These are phyloP conservation scores for Gymnopilus dilepis DNA, from an alignment of 768 basidiomycete genomes.

Conservation along the genomic window DNA sequence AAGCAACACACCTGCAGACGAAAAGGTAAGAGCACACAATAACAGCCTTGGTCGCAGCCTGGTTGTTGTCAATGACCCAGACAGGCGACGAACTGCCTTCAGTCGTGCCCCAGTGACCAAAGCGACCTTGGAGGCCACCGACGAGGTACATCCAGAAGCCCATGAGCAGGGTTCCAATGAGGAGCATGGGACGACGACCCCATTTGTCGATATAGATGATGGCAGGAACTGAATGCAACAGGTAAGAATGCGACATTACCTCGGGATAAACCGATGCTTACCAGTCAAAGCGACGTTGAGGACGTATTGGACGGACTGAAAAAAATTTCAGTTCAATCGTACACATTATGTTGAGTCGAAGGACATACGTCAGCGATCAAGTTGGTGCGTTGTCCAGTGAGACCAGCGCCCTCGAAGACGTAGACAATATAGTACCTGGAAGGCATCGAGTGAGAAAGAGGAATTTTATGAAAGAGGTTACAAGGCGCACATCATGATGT, in stretches of 20 bases:
- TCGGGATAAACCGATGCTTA: slow-evolving; percentile 34
- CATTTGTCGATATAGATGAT: slow-evolving; percentile 76
- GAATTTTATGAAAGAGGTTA: no score
- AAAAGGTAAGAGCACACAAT: slow-evolving; percentile 82
- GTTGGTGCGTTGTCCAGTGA: slow-evolving; percentile 75
- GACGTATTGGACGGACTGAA: slow-evolving; percentile 71
- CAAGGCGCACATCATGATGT: slow-evolving; percentile 73
- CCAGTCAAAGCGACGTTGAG: slow-evolving; percentile 50
- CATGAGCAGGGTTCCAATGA: slow-evolving; percentile 70
- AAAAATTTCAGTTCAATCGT: not conserved
- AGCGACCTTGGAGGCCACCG: slow-evolving; percentile 73
- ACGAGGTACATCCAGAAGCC: slow-evolving; percentile 80
- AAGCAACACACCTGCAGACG: slow-evolving; percentile 54
- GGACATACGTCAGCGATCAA: slow-evolving; percentile 63
- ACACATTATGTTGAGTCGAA: not conserved
- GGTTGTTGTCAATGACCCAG: slow-evolving; percentile 63
- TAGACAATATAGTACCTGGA: slow-evolving; percentile 67
- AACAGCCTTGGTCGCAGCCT: slow-evolving; percentile 65
- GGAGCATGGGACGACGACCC: slow-evolving; percentile 79
- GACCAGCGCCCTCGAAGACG: slow-evolving; percentile 78
- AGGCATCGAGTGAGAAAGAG: no score
- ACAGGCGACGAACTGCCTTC: slow-evolving; percentile 35
- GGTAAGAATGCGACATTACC: slow-evolving; percentile 40
- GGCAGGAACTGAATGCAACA: slow-evolving; percentile 42
- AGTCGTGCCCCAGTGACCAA: slow-evolving; percentile 64